Conservation (phyloP, 352 stramenopile genomes). For the Globisporangium cystogenes region DNA sequence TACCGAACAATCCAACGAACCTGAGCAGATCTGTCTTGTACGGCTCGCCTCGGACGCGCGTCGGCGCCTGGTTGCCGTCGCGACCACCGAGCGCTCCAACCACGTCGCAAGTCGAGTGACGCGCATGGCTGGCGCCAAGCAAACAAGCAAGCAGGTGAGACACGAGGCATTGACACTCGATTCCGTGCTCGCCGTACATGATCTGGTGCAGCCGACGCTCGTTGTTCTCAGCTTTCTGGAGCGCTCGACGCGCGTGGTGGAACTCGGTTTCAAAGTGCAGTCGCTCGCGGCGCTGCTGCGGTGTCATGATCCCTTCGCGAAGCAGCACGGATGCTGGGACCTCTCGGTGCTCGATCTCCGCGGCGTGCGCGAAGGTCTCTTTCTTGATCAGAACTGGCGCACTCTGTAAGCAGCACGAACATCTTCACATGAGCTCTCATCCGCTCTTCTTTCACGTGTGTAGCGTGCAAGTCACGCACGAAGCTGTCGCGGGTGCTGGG, state of each 20-base stretch:
- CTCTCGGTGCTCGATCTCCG: conserved; percentile 37
- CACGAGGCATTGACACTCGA: background rate
- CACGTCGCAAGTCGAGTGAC: conserved; percentile 52
- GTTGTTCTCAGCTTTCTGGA: conserved; percentile 55
- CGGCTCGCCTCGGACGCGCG: conserved; percentile 24
- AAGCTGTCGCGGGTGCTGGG: background rate
- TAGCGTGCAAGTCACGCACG: conserved; percentile 5
- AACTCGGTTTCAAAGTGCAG: conserved; percentile 61
- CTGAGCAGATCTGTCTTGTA: conserved; percentile 48
- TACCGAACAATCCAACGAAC: conserved; percentile 8
- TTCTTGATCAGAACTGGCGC: conserved; percentile 43
- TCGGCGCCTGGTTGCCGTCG: background rate
- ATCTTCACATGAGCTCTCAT: background rate
- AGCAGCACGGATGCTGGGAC: conserved; percentile 48
- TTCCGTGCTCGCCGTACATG: conserved; percentile 31
- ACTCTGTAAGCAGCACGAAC: conserved; percentile 15
- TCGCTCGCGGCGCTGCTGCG: conserved; percentile 60
- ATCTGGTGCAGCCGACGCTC: conserved; percentile 64
- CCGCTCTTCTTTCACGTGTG: background rate
- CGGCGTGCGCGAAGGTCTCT: conserved; percentile 34
- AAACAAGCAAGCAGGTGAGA: background rate
- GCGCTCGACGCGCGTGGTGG: conserved; percentile 36
- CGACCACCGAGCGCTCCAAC: conserved; percentile 17
- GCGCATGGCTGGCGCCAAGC: conserved; percentile 22
- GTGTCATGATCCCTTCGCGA: conserved; percentile 70